Evolutionary conservation across 805 yeast species (phyloP), one percentile per base, ranked within the genome.

Genomic region (Clavispora asparagi): DNA sequence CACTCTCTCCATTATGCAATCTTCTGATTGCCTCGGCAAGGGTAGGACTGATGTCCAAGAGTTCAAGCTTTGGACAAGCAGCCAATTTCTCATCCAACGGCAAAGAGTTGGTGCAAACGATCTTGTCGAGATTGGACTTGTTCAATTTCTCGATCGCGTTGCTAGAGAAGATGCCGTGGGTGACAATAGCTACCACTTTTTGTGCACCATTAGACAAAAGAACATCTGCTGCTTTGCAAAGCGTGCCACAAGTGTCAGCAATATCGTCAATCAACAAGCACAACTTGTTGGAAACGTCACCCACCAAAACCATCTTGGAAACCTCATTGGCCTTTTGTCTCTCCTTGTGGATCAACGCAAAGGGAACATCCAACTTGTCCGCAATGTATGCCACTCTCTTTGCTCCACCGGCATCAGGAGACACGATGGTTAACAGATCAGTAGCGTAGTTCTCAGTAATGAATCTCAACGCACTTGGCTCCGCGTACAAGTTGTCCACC

Each of bases 361-460:
- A 92, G 63, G 86, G 89, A 56, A 92, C 77, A 59, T 94, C 98
- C 54, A 94, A 74, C 58, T 86, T 81, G 60, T 92, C 98, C 12
- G 98, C 98, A 43, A 92, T 72, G 6, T 91, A 83, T 2, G 98
- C 98, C 26, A 91, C 99, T 55, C 99, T 79, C 67, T 92, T 92
- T 45, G 98, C 98, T 49, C 99, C 99, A 57, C 99, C 99, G 3
- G 99, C 99, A 70, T 92, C 99, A 3, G 99, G 99, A 5, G 97
- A 89, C 11, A 92, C 95, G 45, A 92, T 80, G 9, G 90, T 77
- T 43, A 78, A 70, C 48, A 82, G 74, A 29, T 69, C 67, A 51
- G 73, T 67, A 52, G 78, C 75, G 39, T 81, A 71, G 53, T 81
- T 77, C 50, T 82, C 87, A 52, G 78, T 81, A 56, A 92, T 87